phyloP scores from a whole-genome alignment of 2,329 filamentous ascomycete species.

The Xylaria sp. region DNA sequence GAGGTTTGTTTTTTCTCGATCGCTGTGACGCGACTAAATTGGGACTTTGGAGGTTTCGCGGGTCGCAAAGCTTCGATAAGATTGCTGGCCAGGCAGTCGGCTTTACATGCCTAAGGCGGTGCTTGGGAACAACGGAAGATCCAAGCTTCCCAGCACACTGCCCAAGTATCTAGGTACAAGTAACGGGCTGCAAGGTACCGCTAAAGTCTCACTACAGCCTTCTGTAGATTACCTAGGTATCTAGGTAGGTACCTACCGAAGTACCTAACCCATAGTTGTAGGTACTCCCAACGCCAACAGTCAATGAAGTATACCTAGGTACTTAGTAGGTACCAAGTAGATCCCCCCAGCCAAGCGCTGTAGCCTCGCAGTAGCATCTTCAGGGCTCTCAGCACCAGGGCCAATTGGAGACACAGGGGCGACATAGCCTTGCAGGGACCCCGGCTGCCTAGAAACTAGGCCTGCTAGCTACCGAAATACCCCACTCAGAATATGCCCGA shows the following conservation, averaged over 20 bases:
- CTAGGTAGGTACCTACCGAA: too few species aligned
- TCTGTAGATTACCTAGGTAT: too few species aligned
- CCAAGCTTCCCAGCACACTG: conserved; percentile 18
- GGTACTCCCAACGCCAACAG: not conserved
- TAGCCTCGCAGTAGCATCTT: conserved; percentile 9
- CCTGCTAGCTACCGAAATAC: conserved; percentile 4
- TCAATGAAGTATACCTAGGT: too few species aligned
- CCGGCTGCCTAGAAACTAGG: conserved; percentile 3
- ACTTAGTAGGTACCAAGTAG: too few species aligned
- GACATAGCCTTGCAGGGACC: conserved; percentile 1
- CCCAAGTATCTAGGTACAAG: too few species aligned
- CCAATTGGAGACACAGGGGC: not conserved
- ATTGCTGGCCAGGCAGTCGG: not conserved
- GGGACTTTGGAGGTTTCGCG: conserved; percentile 26
- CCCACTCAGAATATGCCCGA: conserved; percentile 24
- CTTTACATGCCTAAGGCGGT: not conserved
- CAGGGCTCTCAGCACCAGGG: not conserved
- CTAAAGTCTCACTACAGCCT: too few species aligned
- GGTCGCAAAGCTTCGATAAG: conserved; percentile 28
- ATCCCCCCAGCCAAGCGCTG: not conserved
- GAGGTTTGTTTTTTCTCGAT: conserved; percentile 16
- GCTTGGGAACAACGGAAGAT: not conserved
- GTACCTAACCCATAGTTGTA: too few species aligned
- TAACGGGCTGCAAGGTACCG: too few species aligned
- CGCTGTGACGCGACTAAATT: conserved; percentile 25